Conservation (phyloP, 208 protist genomes). For the Strigomonas culicis region DNA sequence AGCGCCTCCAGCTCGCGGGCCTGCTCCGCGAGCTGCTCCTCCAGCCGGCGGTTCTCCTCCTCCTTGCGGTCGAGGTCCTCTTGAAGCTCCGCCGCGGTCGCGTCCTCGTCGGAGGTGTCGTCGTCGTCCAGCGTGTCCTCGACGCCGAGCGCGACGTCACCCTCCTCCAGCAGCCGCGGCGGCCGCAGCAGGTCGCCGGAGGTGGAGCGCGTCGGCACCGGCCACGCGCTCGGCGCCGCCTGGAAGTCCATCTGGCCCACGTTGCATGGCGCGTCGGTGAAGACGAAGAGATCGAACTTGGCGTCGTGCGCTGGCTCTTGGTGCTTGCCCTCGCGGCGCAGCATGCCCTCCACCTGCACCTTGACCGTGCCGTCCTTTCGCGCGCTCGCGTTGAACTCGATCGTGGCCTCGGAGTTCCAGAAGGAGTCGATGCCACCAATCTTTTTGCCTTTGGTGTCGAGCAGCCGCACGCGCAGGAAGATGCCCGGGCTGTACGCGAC, state of each 20-base stretch:
- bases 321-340: slow-evolving; percentile 23
- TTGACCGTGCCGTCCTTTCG: slow-evolving; percentile 25
- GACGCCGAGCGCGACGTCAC: slow-evolving; percentile 24
- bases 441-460: slow-evolving; percentile 54
- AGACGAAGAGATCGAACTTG: slow-evolving; percentile 81
- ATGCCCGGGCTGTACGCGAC: slow-evolving; percentile 65
- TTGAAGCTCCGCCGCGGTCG: slow-evolving; percentile 36
- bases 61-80: slow-evolving; percentile 48
- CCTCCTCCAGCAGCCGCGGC: slow-evolving; percentile 52
- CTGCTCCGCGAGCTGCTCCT: slow-evolving; percentile 48
- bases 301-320: slow-evolving; percentile 59
- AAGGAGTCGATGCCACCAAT: slow-evolving; percentile 74
- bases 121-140: slow-evolving; percentile 48
- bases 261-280: slow-evolving; percentile 61
- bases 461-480: slow-evolving; percentile 64
- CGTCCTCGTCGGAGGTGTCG: slow-evolving; percentile 32
- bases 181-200: slow-evolving; percentile 60
- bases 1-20: slow-evolving; percentile 41
- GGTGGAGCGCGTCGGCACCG: slow-evolving; percentile 64
- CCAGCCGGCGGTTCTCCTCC: slow-evolving; percentile 45
- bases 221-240: slow-evolving; percentile 64
- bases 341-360: slow-evolving; percentile 75
- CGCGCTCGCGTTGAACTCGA: slow-evolving; percentile 52
- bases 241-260: slow-evolving; percentile 62
- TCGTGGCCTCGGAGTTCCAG: slow-evolving; percentile 79